A percentile compares a stretch with the other conserved stretches of the same genome.
Evolutionary conservation across 495 filamentous ascomycete species (phyloP).

Genomic region (Xylaria flabelliformis): DNA sequence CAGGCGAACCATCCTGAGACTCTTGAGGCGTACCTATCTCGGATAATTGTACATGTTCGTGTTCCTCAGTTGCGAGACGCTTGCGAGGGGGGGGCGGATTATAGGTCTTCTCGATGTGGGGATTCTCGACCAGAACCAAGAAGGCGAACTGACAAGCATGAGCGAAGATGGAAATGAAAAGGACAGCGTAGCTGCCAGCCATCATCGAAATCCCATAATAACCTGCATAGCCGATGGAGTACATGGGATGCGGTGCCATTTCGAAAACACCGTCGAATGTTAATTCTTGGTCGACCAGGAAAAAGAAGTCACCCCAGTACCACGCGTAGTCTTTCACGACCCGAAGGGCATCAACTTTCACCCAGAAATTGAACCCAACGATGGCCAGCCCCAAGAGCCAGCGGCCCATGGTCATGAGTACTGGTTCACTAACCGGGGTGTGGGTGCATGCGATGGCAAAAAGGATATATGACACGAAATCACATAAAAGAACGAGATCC

Average conservation of each 20-base stretch:
- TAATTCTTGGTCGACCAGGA: constrained; percentile 94
- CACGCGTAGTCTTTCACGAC: constrained; percentile 99
- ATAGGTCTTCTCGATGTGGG: constrained; percentile 98
- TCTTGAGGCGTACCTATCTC: constrained; percentile 17
- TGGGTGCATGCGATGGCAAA: constrained; percentile 90
- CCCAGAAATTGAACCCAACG: constrained; percentile 97
- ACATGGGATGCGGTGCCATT: constrained; percentile 99
- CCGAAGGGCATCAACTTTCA: constrained; percentile 95
- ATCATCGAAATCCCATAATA: constrained; percentile 99
- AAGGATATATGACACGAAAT: constrained; percentile 94
- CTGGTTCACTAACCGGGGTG: constrained; percentile 72
- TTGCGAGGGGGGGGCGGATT: constrained; percentile 84
- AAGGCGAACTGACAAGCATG: constrained; percentile 96
- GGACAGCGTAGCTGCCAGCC: constrained; percentile 94
- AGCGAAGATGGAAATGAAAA: constrained; percentile 94
- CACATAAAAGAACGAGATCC: constrained; percentile 96
- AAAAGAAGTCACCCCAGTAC: constrained; percentile 99
- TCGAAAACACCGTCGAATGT: constrained; percentile 99
- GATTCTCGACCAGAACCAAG: constrained; percentile 87
- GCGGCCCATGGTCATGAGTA: constrained; percentile 70
- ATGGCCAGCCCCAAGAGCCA: constrained; percentile 82
- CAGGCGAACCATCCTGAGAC: constrained; percentile 5
- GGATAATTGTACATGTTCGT: constrained; percentile 23
- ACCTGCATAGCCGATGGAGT: constrained; percentile 96
- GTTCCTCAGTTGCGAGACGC: constrained; percentile 40